Conservation (phyloP, 2,329 filamentous ascomycete genomes). For the Albophoma yamanashiensis region DNA sequence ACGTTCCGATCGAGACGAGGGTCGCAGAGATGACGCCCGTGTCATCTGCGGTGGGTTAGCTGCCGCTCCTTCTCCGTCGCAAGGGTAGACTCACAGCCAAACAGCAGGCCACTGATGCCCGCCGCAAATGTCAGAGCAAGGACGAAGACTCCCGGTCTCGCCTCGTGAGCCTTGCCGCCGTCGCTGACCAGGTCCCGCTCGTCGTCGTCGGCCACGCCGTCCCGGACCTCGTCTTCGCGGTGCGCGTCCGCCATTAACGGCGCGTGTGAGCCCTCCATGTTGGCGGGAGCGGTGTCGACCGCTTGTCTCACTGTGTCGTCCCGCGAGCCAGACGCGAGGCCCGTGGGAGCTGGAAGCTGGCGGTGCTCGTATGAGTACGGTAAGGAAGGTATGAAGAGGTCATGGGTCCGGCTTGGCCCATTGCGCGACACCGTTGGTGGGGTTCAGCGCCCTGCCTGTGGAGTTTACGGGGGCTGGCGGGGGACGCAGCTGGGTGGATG, state of each 20-base stretch:
- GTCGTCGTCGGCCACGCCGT: constrained; percentile 16
- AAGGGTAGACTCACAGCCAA: constrained; percentile 46
- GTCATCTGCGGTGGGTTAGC: constrained; percentile 36
- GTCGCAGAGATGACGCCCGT: constrained; percentile 61
- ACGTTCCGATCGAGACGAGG: constrained; percentile 50
- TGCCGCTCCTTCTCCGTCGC: not conserved
- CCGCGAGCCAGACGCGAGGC: not conserved
- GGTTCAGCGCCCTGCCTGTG: not conserved
- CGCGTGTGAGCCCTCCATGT: constrained; percentile 26
- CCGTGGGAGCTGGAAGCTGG: not conserved
- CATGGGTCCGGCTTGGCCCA: too few species aligned
- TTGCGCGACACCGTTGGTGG: not conserved
- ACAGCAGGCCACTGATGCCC: constrained; percentile 56
- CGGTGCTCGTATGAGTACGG: not conserved
- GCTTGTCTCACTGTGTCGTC: not conserved
- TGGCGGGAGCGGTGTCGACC: not conserved
- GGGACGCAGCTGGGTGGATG: not conserved
- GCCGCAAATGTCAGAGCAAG: constrained; percentile 54
- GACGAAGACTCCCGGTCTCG: constrained; percentile 39
- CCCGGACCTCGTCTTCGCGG: constrained; percentile 18
- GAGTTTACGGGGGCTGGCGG: not conserved
- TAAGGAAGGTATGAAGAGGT: too few species aligned
- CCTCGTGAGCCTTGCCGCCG: constrained; percentile 15
- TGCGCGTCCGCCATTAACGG: constrained; percentile 23
- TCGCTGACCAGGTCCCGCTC: constrained; percentile 10